A percentile compares a stretch with the other conserved stretches of the same genome.
Conservation (phyloP, 106 monocot species). For the Dioscorea alata region DNA sequence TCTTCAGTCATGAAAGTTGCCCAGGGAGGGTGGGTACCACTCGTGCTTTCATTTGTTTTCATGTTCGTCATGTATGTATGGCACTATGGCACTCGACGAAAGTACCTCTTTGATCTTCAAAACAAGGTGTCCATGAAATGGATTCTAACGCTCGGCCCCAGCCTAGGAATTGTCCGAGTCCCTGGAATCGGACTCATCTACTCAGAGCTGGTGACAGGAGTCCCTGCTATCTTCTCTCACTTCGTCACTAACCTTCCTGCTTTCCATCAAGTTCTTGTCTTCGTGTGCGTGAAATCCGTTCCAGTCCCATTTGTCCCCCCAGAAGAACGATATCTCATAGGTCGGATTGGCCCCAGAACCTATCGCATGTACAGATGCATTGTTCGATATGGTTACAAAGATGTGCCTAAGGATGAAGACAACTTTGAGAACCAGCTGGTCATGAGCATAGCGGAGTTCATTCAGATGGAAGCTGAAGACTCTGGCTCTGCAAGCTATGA, state of each 20-base stretch:
- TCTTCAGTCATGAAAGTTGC: conserved; percentile 35
- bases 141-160: conserved; percentile 33
- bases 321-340: conserved; percentile 38
- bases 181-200: conserved; percentile 44
- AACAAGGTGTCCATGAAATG: conserved; percentile 44
- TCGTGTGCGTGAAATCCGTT: conserved; percentile 41
- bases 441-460: conserved; percentile 40
- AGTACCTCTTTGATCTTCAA: conserved; percentile 29
- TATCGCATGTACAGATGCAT: conserved; percentile 44
- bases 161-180: conserved; percentile 33
- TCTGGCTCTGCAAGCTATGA: conserved; percentile 11
- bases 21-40: conserved; percentile 39
- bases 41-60: conserved; percentile 25
- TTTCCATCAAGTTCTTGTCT: conserved; percentile 37
- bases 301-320: conserved; percentile 30
- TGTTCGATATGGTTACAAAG: conserved; percentile 44
- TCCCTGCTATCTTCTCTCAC: conserved; percentile 46
- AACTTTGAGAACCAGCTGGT: conserved; percentile 34
- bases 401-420: conserved; percentile 30
- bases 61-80: conserved; percentile 44
- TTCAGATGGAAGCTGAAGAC: conserved; percentile 46
- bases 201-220: conserved; percentile 40
- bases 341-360: conserved; percentile 30
- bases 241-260: conserved; percentile 45
- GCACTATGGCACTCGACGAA: conserved; percentile 36